Evolutionary conservation across 305 asterid genomes (phyloP).

Genomic region (Solanum hybrid): DNA sequence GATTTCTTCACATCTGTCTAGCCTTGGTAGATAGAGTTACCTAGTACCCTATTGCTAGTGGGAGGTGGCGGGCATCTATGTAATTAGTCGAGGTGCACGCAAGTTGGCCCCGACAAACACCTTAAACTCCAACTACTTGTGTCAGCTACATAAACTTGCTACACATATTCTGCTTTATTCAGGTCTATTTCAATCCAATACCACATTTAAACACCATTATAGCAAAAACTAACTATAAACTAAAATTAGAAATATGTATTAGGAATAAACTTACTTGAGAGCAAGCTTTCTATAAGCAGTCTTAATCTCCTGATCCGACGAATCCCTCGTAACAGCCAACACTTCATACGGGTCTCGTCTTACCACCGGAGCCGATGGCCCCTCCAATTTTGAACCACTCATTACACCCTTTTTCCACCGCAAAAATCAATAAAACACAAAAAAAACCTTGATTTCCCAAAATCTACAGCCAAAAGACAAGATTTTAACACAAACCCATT

Average conservation of each 20-base stretch:
- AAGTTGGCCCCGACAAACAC: not conserved
- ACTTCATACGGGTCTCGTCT: conserved; percentile 97
- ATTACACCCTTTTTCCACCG: conserved; percentile 13
- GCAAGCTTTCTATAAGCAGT: conserved; percentile 97
- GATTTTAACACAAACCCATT: conserved; percentile 8
- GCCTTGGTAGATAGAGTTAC: not conserved
- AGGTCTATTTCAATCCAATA: not conserved
- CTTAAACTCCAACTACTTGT: not conserved
- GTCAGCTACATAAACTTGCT: not conserved
- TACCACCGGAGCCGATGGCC: conserved; percentile 47
- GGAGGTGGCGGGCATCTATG: not conserved
- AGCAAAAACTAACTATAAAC: not conserved
- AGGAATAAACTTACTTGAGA: conserved; percentile 50
- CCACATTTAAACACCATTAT: not conserved
- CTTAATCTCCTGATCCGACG: conserved; percentile 93
- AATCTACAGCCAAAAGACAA: conserved; percentile 29
- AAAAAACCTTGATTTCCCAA: conserved; percentile 22
- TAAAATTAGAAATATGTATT: not conserved
- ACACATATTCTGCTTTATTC: not conserved
- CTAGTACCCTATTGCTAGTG: not conserved
- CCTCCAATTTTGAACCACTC: conserved; percentile 71
- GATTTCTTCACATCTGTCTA: not conserved
- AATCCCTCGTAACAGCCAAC: conserved; percentile 68
- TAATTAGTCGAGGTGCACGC: not conserved
- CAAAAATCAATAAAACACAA: not conserved